Evolutionary conservation across 2,329 filamentous ascomycete genomes (phyloP), one percentile per base, ranked within the genome.

Genomic region (Pseudocercospora ulei): DNA sequence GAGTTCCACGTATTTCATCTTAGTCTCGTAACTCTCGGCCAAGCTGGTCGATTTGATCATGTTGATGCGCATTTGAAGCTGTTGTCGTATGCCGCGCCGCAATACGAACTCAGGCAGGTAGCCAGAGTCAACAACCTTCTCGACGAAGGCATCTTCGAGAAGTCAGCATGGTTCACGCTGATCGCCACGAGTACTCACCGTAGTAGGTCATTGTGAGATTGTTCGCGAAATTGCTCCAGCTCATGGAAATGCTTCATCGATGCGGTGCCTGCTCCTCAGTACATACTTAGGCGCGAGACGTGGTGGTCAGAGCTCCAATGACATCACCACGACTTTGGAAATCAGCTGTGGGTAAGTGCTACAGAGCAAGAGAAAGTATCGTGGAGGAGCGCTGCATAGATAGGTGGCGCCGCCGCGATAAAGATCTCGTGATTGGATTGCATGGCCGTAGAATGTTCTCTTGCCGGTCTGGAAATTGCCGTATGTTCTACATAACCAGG

Each of bases 71-170:
- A 76, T 66, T n/a, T 65, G 65, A 7, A 82, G 68, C 59, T 81
- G 76, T n/a, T 68, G 67, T 9, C 77, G 70, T 53, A 82, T 82
- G 9, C 78, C 78, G 11, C 74, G 53, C 11, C 78, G 74, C 48
- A 82, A 76, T 16, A 81, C 52, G 46, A 57, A 56, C 7, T 76
- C 69, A 2, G 78, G 78, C 18, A 82, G 66, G 54, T 77, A 78
- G 43, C 78, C 78, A 46, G 68, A 66, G 57, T 82, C 78, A 23
- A 82, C 68, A 41, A 81, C 60, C 60, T 65, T 69, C 54, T 77
- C 73, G 67, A 62, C 48, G 11, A 61, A 44, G 18, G 52, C 36
- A 47, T 62, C 59, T 61, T 36, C 6, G 23, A 16, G 7, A 9
- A 19, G 31, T 45, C 12, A 50, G 43, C 26, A 4, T 9, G 9